Evolutionary conservation across 1,139 yeast genomes (phyloP), one percentile per base, ranked within the genome.

Genomic region (Protomyces gravidus): DNA sequence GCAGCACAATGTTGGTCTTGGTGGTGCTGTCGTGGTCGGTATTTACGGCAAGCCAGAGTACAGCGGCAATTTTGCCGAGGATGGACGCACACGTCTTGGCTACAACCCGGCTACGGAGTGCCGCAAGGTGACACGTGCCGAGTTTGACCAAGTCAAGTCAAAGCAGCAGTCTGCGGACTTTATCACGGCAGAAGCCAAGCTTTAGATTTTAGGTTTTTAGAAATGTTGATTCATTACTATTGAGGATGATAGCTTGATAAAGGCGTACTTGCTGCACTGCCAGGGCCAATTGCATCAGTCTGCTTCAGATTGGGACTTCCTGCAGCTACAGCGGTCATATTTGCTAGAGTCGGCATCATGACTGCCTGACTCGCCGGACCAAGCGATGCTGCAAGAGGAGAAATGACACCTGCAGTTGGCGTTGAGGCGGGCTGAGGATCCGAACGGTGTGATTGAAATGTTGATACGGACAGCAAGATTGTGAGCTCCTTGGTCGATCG

Each of bases 21-120:
- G 58, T n/a, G 58, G 58, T 5, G 36, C 46, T 11, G 51, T 46
- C 46, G 27, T 46, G 6, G 58, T 53, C 33, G 58, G 50, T 25
- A 45, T 53, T 46, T 53, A 53, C 39, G 58, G 58, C n/a, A 32
- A 27, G 39, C 58, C 58, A 4, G 36, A 46, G 46, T 53, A 32
- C 28, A 40, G 45, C 17, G 62, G 17, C 52, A 50, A 30, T 57
- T 46, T 59, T 5, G 47, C 47, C n/a, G 57, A 57, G 28, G 70
- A 68, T 48, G 71, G 71, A 2, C 61, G 69, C 39, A 50, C 61
- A 26, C 63, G 71, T 33, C 53, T 67, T 25, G 71, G 71, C 13
- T 69, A 69, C 58, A 69, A 69, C 57, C 70, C 71, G 7, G 71
- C 71, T 13, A 55, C 67, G 19, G 71, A 69, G 61, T 65, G 67